Conservation (phyloP, 192 early-diverging fungal genomes). For the Chytriomyces confervae region DNA sequence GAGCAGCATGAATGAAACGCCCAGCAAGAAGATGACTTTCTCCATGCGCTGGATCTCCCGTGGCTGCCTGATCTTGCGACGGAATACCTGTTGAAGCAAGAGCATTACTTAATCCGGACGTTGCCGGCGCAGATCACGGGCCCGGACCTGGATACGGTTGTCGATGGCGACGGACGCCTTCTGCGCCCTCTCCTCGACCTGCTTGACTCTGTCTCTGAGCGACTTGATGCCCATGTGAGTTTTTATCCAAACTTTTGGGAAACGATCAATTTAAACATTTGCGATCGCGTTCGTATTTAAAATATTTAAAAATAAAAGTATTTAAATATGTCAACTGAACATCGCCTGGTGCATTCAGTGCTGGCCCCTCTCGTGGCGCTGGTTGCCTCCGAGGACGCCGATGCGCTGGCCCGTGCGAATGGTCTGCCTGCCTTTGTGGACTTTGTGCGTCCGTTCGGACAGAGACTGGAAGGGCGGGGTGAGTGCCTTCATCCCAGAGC, state of each 20-base stretch:
- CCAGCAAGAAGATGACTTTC: slow-evolving; percentile 12
- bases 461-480: slow-evolving; percentile 68
- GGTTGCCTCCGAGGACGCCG: slow-evolving; percentile 65
- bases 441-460: slow-evolving; percentile 74
- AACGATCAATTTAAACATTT: too few species aligned
- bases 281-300: too few species aligned
- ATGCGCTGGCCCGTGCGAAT: slow-evolving; percentile 64
- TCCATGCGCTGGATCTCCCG: neutral
- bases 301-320: too few species aligned
- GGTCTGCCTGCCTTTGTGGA: slow-evolving; percentile 64
- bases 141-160: neutral
- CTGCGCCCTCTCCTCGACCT: neutral
- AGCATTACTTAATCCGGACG: too few species aligned
- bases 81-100: too few species aligned
- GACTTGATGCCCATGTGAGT: neutral
- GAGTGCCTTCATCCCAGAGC: slow-evolving; percentile 7
- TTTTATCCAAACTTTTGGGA: too few species aligned
- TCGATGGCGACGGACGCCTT: neutral
- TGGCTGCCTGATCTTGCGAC: slow-evolving; percentile 12
- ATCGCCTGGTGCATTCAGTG: slow-evolving; percentile 24
- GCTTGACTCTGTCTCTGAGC: neutral
- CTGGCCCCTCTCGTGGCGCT: slow-evolving; percentile 73
- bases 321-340: neutral
- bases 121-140: neutral
- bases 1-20: neutral